A percentile compares a stretch with the other conserved stretches of the same genome.
Evolutionary conservation across 1,139 yeast genomes (phyloP).

Genomic region (Petasospora fabianii): DNA sequence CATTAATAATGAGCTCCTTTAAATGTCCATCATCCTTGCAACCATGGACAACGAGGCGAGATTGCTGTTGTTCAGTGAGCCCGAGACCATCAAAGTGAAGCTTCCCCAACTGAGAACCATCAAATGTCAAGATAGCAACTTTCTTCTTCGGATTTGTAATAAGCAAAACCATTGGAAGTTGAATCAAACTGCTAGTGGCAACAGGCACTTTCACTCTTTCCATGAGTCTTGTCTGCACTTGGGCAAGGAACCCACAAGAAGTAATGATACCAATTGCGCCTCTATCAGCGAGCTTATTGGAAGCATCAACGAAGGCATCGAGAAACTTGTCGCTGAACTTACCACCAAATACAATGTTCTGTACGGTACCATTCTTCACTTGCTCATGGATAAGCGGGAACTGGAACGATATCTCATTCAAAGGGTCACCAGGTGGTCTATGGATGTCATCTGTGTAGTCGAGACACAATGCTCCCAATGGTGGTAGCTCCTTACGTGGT

Average conservation of each 20-base stretch:
- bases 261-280: conserved; percentile 19
- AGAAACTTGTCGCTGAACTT: conserved; percentile 12
- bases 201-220: conserved; percentile 29
- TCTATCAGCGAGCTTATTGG: conserved; percentile 9
- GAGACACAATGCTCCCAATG: conserved; percentile 28
- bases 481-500: conserved; percentile 21
- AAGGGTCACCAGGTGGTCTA: conserved; percentile 32
- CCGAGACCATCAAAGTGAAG: conserved; percentile 32
- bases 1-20: conserved; percentile 26
- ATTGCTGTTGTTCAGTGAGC: conserved; percentile 19
- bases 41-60: conserved; percentile 26
- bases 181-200: conserved; percentile 31
- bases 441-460: conserved; percentile 31
- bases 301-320: conserved; percentile 11
- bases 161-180: conserved; percentile 29
- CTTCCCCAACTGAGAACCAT: conserved; percentile 25
- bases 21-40: conserved; percentile 24
- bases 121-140: conserved; percentile 32
- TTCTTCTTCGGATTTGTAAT: conserved; percentile 24
- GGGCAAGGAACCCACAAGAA: conserved; percentile 21
- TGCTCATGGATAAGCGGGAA: conserved; percentile 13
- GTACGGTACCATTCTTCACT: conserved; percentile 13
- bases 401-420: conserved; percentile 25
- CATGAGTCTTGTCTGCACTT: conserved; percentile 28
- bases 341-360: conserved; percentile 23